Evolutionary conservation across 306 rosid species (phyloP), one percentile per base, ranked within the genome.

Genomic region (Cyamopsis tetragonoloba): DNA sequence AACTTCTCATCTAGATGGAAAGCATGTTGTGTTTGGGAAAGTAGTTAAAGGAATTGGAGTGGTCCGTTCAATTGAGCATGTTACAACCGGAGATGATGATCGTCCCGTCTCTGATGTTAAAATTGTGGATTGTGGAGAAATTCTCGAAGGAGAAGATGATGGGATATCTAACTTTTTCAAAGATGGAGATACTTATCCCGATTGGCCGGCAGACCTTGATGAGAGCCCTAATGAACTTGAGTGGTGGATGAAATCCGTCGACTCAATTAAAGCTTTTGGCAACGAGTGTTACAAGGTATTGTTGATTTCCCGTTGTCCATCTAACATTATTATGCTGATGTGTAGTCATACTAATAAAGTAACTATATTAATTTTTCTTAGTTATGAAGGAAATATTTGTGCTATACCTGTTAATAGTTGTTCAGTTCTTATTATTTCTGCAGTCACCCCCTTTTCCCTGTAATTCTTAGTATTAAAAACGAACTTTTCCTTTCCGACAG

Each of bases 131-230:
- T 89, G 87, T 80, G 98, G 98, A 61, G 96, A 89, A 79, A 85
- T 87, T 75, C 85, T 43, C 18, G 86, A 77, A 42, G 90, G 90
- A 39, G 85, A 54, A 61, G 89, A 89, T 62, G 98, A 89, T 69
- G 98, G 98, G 26, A 80, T 82, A 55, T 82, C 86, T 32, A 84
- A 89, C 73, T 85, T 91, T 63, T 91, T 89, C 77, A 89, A 89
- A 54, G 98, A 91, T 12, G 98, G 98, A 7, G 98, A 91, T 68
- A 68, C 78, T 24, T 85, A 78, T 75, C 95, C 96, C 19, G 98
- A 91, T 75, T 91, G 98, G 98, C 98, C 98, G 7, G 86, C 79
- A 70, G 98, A 91, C 76, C 86, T 91, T 17, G 89, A 85, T 58
- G 84, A 73, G 66, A 85, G 70, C 58, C 67, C 96, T 22, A 47